Evolutionary conservation across 2,329 filamentous ascomycete genomes (phyloP).

Genomic region (Colletotrichum echinochloae): DNA sequence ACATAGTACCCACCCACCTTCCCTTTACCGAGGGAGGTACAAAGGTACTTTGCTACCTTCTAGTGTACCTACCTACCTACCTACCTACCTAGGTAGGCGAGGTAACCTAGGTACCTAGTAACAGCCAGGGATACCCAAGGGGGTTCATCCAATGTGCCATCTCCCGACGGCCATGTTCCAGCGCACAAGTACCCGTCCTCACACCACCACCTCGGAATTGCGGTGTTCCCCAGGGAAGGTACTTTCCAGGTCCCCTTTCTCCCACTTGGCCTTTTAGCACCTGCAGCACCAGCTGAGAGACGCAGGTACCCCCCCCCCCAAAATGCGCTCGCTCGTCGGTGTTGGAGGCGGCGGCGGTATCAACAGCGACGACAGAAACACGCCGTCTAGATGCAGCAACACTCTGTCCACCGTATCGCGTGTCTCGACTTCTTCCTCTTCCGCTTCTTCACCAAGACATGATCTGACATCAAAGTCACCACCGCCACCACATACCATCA

Average conservation of each 20-base stretch:
- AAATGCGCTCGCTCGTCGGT: constrained; percentile 32
- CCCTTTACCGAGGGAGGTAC: neutral
- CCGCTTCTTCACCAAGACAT: constrained; percentile 11
- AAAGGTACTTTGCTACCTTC: neutral
- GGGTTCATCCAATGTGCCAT: constrained; percentile 34
- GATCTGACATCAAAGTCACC: neutral
- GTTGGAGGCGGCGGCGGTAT: constrained; percentile 1
- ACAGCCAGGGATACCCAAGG: constrained; percentile 19
- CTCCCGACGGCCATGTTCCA: constrained; percentile 37
- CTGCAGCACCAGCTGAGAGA: neutral
- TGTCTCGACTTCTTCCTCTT: neutral
- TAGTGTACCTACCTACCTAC: neutral
- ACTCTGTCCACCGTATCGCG: constrained; percentile 17
- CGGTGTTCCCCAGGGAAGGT: neutral
- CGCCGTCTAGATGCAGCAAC: constrained; percentile 22
- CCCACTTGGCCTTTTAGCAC: neutral
- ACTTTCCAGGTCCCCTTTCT: neutral
- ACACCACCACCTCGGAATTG: neutral
- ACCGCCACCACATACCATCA: neutral
- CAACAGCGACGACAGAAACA: constrained; percentile 3
- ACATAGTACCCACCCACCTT: neutral
- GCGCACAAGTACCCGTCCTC: constrained; percentile 8
- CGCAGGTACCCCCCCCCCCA: neutral
- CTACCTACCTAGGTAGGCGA: no score
- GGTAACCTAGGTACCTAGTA: neutral